Conservation (phyloP, 2,329 filamentous ascomycete species). For the Orbilia quercus region DNA sequence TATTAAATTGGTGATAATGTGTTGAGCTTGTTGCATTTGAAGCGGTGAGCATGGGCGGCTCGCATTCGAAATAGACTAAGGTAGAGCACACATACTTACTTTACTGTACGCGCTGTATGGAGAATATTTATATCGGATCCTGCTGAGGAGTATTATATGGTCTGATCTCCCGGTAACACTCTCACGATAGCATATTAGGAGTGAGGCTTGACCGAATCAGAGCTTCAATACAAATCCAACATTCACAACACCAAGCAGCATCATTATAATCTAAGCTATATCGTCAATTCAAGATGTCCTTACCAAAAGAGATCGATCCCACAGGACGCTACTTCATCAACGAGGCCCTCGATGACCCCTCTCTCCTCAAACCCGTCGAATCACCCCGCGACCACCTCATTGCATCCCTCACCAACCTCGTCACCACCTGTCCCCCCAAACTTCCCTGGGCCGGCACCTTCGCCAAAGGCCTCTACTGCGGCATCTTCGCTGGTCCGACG, state of each 20-base stretch:
- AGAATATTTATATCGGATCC: not conserved
- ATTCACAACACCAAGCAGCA: not conserved
- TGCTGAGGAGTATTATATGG: not conserved
- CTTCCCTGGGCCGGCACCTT: constrained; percentile 42
- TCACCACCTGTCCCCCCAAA: constrained; percentile 30
- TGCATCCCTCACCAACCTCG: constrained; percentile 28
- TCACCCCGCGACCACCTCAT: constrained; percentile 28
- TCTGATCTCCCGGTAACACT: not conserved
- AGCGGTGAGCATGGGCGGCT: not conserved
- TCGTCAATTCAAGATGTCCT: constrained; percentile 1
- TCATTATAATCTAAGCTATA: not conserved
- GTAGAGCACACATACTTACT: not conserved
- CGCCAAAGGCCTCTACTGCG: constrained; percentile 59
- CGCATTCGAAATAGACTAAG: constrained; percentile 4
- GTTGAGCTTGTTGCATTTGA: constrained; percentile 14
- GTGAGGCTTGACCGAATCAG: not conserved
- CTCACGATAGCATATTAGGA: not conserved
- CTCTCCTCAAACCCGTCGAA: constrained; percentile 1
- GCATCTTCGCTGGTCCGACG: constrained; percentile 69
- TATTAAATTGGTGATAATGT: not conserved
- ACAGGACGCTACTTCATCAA: constrained; percentile 47
- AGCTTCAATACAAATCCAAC: constrained; percentile 2
- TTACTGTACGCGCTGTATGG: not conserved
- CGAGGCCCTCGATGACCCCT: constrained; percentile 29
- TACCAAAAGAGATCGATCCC: constrained; percentile 16